Evolutionary conservation across 225 moss, liverwort and hornwort species (phyloP).

Genomic region (Thuidium tamariscinum): DNA sequence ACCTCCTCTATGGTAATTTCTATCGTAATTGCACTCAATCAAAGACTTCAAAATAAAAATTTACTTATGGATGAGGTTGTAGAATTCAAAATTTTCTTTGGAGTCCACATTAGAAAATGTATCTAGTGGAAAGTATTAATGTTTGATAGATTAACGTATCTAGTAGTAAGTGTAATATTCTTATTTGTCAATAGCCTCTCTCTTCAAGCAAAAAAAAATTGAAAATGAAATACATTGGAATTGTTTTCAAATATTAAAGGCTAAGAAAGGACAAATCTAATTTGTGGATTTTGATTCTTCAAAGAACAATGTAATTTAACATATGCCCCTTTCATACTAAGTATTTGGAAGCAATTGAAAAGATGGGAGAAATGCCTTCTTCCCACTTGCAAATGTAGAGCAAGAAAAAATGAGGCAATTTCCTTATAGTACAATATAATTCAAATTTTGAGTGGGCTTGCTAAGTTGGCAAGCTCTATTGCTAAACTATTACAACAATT

Average conservation of each 20-base stretch:
- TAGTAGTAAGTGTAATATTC: background rate
- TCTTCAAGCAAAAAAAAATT: background rate
- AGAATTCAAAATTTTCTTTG: accelerated
- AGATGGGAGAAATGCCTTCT: accelerated
- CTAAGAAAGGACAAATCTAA: background rate
- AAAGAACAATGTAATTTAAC: background rate
- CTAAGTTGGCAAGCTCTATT: background rate
- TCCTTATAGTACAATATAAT: background rate
- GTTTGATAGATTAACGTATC: background rate
- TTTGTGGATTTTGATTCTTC: background rate
- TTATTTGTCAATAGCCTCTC: background rate
- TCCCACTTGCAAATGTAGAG: background rate
- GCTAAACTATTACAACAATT: accelerated
- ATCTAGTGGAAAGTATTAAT: background rate
- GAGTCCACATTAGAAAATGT: background rate
- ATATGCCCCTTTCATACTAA: background rate
- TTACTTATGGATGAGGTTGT: too few species aligned
- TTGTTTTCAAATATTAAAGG: background rate
- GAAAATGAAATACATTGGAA: background rate
- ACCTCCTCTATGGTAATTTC: background rate
- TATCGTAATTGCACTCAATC: background rate
- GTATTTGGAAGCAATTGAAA: background rate
- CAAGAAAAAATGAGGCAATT: background rate
- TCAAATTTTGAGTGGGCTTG: background rate
- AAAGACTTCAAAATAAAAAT: background rate